Conservation (phyloP, 305 asterid species). For the Rubia balearica region DNA sequence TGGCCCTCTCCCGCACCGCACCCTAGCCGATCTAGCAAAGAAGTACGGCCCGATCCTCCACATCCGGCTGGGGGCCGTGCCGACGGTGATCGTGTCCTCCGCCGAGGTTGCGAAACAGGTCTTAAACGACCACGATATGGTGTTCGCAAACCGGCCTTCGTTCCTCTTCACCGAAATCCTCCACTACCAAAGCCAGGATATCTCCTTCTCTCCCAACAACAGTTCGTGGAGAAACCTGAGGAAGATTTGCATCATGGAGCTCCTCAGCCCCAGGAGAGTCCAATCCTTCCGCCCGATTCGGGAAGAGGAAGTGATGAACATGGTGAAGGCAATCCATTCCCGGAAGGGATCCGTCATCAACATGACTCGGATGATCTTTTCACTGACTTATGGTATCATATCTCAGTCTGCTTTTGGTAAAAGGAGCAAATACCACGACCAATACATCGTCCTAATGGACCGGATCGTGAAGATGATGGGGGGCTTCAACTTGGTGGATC, state of each 20-base stretch:
- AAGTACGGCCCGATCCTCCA: slow-evolving; percentile 13
- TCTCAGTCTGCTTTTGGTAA: slow-evolving; percentile 5
- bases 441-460: not conserved
- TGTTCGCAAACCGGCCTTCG: slow-evolving; percentile 14
- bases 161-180: slow-evolving; percentile 4
- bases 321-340: not conserved
- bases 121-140: slow-evolving; percentile 7
- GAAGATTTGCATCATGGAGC: not conserved
- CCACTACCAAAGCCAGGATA: not conserved
- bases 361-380: not conserved
- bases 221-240: not conserved
- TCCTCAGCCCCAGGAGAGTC: not conserved
- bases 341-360: not conserved
- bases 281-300: not conserved
- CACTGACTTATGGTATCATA: not conserved
- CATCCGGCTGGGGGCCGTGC: slow-evolving; percentile 2
- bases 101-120: slow-evolving; percentile 6
- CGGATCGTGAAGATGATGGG: not conserved
- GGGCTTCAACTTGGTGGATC: not conserved
- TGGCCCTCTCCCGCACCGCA: not conserved
- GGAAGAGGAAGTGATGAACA: slow-evolving; percentile 4
- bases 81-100: slow-evolving; percentile 7
- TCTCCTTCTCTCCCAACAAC: not conserved
- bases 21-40: not conserved
- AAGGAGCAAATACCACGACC: not conserved